Evolutionary conservation across 257 asterid species (phyloP), one percentile per base, ranked within the genome.

Genomic region (Ilex aquifolium): DNA sequence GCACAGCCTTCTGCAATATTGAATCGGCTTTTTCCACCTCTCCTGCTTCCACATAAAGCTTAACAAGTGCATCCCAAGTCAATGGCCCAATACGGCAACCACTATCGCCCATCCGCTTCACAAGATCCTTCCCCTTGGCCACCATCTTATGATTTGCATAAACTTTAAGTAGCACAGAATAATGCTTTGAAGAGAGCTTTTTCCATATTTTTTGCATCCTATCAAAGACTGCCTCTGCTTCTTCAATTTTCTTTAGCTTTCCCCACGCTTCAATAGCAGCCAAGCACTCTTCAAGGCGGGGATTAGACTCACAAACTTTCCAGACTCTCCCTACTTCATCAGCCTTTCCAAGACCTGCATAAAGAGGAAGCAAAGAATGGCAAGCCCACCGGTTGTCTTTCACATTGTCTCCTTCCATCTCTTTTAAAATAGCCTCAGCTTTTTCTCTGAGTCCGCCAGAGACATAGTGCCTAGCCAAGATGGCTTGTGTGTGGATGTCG

Each of bases 241-340:
- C 84, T 57, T 85, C 84, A 7, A 88, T 59, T 53, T 62, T 76
- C 10, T 77, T 67, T 31, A 88, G 80, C 65, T 69, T 74, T 8
- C 97, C 97, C 88, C 86, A 91, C 29, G 97, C 96, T 53, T 72
- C 83, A 17, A 85, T 70, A 48, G 80, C 91, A 50, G 95, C 81
- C 57, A 67, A 11, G 66, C 80, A 78, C 57, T 85, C 96, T 0
- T 14, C 48, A 44, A 67, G 31, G 44, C 72, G 57, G 17, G 96
- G 77, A 4, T 65, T 64, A n/a, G 87, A 57, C 64, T 79, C 89
- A 59, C 95, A 85, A 57, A 76, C 61, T 55, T 65, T 60, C 95
- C 97, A 90, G 69, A 90, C 72, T 63, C 95, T 74, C 39, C 63
- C 77, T 4, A 91, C 97, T 57, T 84, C 94, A 46, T 83, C 79